These are phyloP conservation scores for Mycena maculata DNA, from an alignment of 768 basidiomycete species.

Conservation along the genomic window DNA sequence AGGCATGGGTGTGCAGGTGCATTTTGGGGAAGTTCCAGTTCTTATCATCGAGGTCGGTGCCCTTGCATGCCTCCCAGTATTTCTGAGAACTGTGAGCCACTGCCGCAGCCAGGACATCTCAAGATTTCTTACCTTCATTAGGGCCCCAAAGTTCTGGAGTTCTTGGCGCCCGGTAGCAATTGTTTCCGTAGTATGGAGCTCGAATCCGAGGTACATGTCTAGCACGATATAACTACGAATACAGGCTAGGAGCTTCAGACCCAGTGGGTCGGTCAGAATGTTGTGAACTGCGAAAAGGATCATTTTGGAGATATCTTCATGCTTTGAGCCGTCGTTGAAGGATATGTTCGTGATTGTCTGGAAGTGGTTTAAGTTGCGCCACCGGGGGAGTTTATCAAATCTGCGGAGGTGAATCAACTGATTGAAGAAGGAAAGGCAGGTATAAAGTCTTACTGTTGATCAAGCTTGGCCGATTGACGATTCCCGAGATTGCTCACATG, in stretches of 20 bases:
- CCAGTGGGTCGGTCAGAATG: conserved; percentile 9
- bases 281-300: too few relatives aligned
- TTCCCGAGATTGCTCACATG: conserved; percentile 30
- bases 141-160: background rate
- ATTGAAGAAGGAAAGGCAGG: too few relatives aligned
- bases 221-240: background rate
- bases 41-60: conserved; percentile 27
- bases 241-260: background rate
- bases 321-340: too few relatives aligned
- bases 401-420: too few relatives aligned
- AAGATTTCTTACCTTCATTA: background rate
- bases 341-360: too few relatives aligned
- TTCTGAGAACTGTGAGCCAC: background rate
- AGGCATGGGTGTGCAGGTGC: conserved; percentile 47
- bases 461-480: conserved; percentile 26
- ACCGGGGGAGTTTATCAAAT: conserved; percentile 43
- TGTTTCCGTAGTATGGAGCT: background rate
- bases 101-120: background rate
- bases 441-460: conserved; percentile 42
- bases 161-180: background rate
- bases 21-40: conserved; percentile 51
- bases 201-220: background rate
- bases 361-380: conserved; percentile 51
- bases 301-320: too few relatives aligned
- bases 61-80: background rate